Base-by-base conservation (phyloP, 2,329 filamentous ascomycete species). In the Metarhizium sp. region DNA sequence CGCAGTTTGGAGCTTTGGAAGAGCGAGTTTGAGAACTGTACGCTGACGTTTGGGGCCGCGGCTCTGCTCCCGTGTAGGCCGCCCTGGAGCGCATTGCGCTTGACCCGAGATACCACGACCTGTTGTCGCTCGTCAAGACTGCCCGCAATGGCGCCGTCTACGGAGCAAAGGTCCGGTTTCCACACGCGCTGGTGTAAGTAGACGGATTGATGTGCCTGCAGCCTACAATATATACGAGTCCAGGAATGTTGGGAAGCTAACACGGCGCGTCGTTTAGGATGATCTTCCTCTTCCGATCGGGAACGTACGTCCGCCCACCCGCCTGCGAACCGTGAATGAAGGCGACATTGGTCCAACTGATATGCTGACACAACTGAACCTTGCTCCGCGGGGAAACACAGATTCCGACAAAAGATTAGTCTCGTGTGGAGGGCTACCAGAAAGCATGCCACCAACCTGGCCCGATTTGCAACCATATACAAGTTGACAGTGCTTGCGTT, bases 101-200 rank as follows among this genome's bases (percentile, higher is more conserved):
- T 59, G 85, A 97, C 69, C 91, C 92, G 6, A 80, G 84, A 62
- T 89, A 96, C 74, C 90, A 94, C 65, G 90, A 94, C 65, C 70
- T 91, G 55, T 82, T 99, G 59, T 84, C 89, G 56, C 79, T 99
- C 62, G 71, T 96, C 71, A 99, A 99, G 80, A 90, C 85, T 65
- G 88, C 94, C 62, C 90, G 94, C 73, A 99, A 97, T 84, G 94
- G 94, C 71, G 86, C 92, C 61, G 90, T 99, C 60, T 99, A 99
- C 74, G 94, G 94, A 58, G 85, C 89, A 65, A 97, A 97, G 82
- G 90, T 99, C 72, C 92, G 94, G 60, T 97, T 99, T 75, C 94
- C 94, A 61, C 94, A 99, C 75, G 94, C 94, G 58, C 81, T 99
- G 63, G 94, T 99, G 77, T 80, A 72, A 59, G 76, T 60, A 75